Percentiles rank a stretch among this genome's conserved stretches.
phyloP scores from a whole-genome alignment of 1,139 yeast genomes.

The Lodderomyces pseudojiufengensis region DNA sequence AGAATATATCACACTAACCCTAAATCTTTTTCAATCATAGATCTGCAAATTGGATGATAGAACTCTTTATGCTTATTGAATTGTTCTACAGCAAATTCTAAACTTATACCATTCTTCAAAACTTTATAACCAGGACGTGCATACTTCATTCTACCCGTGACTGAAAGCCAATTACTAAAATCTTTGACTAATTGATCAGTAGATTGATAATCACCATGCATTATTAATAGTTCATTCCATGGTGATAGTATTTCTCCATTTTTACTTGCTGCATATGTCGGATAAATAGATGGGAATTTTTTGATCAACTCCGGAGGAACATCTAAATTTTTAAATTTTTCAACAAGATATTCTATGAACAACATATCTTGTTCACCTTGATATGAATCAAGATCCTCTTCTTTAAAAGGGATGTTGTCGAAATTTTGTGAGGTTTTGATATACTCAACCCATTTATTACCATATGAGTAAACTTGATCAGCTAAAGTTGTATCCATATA shows the following conservation, averaged over 20 bases:
- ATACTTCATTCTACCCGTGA: slow-evolving; percentile 43
- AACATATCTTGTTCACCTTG: slow-evolving; percentile 35
- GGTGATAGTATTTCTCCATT: slow-evolving; percentile 34
- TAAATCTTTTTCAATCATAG: slow-evolving; percentile 37
- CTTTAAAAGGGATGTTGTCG: slow-evolving; percentile 13
- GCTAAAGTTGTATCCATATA: slow-evolving; percentile 31
- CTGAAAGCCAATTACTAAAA: slow-evolving; percentile 38
- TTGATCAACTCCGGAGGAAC: slow-evolving; percentile 17
- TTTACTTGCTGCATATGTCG: slow-evolving; percentile 20
- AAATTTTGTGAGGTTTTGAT: slow-evolving; percentile 8
- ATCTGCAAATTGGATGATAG: slow-evolving; percentile 40
- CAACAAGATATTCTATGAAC: slow-evolving; percentile 30
- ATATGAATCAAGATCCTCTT: slow-evolving; percentile 23
- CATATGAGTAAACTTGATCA: slow-evolving; percentile 26
- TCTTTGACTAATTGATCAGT: slow-evolving; percentile 18
- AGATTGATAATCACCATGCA: slow-evolving; percentile 21
- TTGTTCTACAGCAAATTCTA: slow-evolving; percentile 27
- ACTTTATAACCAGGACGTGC: slow-evolving; percentile 40
- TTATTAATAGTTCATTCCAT: slow-evolving; percentile 31
- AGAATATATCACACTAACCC: slow-evolving; percentile 9
- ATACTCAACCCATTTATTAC: slow-evolving; percentile 23
- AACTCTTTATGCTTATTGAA: slow-evolving; percentile 22
- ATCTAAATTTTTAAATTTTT: slow-evolving; percentile 17
- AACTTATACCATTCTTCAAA: slow-evolving; percentile 24
- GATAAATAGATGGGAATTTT: slow-evolving; percentile 23